Evolutionary conservation across 768 basidiomycete genomes (phyloP), one percentile per base, ranked within the genome.

Genomic region (Lactarius sp.): DNA sequence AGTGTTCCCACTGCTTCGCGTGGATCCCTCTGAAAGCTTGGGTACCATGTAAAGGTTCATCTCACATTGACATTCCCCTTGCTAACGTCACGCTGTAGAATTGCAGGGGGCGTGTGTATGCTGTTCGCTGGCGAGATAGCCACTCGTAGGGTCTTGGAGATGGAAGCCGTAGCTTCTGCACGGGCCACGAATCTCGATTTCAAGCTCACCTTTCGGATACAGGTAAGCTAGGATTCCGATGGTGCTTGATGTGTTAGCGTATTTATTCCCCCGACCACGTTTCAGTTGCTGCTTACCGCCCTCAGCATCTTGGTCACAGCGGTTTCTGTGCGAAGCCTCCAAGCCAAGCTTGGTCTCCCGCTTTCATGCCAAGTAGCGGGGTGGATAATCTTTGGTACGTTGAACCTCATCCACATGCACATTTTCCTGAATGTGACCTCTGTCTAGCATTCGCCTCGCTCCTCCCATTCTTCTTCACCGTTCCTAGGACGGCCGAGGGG

Each of bases 1-100:
- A 0, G 67, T 90, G 3, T 94, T 93, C 69, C 90, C 91, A 0
- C 71, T 89, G 33, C 78, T 92, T 33, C 76, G 82, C 8, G 88
- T 92, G 3, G 85, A 92, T 62, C 88, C 90, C 70, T 74, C 76
- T 27, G 92, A 93, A 73, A 84, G 76, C 64, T 61, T 87, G 22
- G 31, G 69, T 1, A 70, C 78, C 3, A 85, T 93, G 92, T 91
- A 60, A 70, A 20, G 3, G 84, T 76, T 6, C 27, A 52, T n/a
- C 2, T 13, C 20, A 16, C 6, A 0, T 33, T 4, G 18, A 5
- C 49, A 27, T 22, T 58, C 50, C 37, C 22, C 42, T 31, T 34
- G 2, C 34, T 46, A 12, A 31, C 33, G 52, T 12, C 65, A 4
- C 33, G 53, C 50, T 33, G 9, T n/a, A 59, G 58, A 69, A 7